Base-by-base conservation (phyloP, 192 early-diverging fungal species). In the Coemansia sp. region DNA sequence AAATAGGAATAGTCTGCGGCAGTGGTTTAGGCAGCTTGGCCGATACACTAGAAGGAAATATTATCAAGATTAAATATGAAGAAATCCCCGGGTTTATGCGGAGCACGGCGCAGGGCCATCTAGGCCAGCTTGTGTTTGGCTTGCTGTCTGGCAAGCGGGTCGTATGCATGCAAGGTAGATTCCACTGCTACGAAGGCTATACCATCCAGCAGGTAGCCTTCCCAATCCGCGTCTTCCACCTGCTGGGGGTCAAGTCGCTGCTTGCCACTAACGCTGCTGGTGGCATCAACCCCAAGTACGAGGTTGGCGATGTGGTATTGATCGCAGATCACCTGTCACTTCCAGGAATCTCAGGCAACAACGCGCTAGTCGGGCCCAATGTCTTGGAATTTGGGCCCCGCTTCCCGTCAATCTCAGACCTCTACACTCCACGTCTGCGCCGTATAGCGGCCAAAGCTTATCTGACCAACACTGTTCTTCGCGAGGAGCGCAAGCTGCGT, bases 121-220 rank as follows among this genome's bases (percentile, higher is more conserved):
- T 71, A 49, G 84, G 85, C 18, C 54, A 71, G 56, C 84, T 97
- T 24, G 93, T 92, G 4, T 94, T 97, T 83, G 94, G 93, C 56
- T 83, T 82, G 58, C 82, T 97, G 47, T 81, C 88, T 8, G 85
- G 88, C 52, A 85, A 84, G 55, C 86, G 84, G 23, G 87, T 87
- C 2, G 89, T 94, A 56, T 92, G 88, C 76, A 94, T 95, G 94
- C 89, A 92, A 27, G 94, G 94, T 27, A 85, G 94, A 34, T 91
- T 89, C 83, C 94, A 97, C 75, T 88, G 86, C 62, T 97, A 95
- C 71, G 94, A 97, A 73, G 94, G 95, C 25, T 89, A 94, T 63
- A 82, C 85, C 5, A 71, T 89, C 10, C 81, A 87, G 54, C 87
- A 91, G 55, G 87, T 88, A 22, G 91, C 92, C 14, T 88, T 93